A percentile compares a stretch with the other conserved stretches of the same genome.
Conservation (phyloP, 2,329 filamentous ascomycete species). For the Phialophora macrospora region DNA sequence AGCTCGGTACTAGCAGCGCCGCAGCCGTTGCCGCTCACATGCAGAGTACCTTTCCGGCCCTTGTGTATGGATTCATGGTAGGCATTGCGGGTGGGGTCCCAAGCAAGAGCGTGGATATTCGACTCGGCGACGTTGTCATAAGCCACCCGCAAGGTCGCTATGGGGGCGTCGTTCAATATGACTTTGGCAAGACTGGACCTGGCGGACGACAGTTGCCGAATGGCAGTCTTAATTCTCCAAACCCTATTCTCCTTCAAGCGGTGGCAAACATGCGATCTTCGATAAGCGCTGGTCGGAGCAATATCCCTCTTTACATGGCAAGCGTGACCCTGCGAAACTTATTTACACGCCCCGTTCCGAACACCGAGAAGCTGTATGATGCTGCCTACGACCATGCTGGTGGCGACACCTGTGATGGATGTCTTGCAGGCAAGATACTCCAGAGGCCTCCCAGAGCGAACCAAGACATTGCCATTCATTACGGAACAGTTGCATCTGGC, state of each 20-base stretch:
- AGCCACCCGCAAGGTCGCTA: slow-evolving; percentile 33
- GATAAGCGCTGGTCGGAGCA: no score
- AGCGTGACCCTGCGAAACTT: no score
- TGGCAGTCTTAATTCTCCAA: neutral
- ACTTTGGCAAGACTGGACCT: neutral
- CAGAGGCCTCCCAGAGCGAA: no score
- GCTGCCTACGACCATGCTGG: no score
- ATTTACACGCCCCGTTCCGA: no score
- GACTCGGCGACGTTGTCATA: slow-evolving; percentile 43
- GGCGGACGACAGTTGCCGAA: neutral
- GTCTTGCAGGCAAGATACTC: no score
- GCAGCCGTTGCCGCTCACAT: neutral
- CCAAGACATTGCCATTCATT: neutral
- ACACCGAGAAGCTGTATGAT: no score
- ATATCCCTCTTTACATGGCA: no score
- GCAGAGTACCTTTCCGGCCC: slow-evolving; percentile 22
- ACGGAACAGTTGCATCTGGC: neutral
- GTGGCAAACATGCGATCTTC: no score
- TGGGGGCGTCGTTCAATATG: slow-evolving; percentile 40
- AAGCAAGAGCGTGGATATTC: slow-evolving; percentile 35
- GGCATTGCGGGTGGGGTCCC: slow-evolving; percentile 35
- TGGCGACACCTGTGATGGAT: no score
- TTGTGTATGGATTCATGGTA: slow-evolving; percentile 28
- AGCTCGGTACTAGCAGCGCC: neutral
- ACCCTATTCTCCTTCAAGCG: neutral